Evolutionary conservation across 1,139 yeast species (phyloP).

Genomic region (Saccharomyces pastorianus): DNA sequence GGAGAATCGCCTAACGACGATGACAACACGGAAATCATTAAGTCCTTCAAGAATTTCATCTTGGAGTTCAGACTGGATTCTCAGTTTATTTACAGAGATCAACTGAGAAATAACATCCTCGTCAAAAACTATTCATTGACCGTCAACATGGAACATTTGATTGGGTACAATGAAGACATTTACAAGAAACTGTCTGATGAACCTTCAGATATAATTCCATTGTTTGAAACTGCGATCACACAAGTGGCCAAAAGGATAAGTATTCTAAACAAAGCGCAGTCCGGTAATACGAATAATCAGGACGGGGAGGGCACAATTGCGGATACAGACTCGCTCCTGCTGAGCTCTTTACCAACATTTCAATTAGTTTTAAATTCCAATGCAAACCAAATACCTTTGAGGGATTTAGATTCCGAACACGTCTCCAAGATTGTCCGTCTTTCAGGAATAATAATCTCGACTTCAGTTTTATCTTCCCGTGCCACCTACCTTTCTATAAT

Average conservation of each 20-base stretch:
- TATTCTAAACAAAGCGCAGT: conserved; percentile 41
- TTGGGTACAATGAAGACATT: conserved; percentile 80
- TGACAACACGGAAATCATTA: conserved; percentile 65
- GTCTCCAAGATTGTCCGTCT: conserved; percentile 85
- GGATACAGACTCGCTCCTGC: conserved; percentile 33
- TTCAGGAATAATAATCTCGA: conserved; percentile 88
- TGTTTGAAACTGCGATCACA: conserved; percentile 83
- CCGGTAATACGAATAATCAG: conserved; percentile 14
- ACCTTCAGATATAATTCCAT: conserved; percentile 82
- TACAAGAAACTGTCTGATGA: conserved; percentile 78
- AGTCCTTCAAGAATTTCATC: conserved; percentile 73
- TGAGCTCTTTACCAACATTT: conserved; percentile 62
- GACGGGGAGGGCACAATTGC: conserved; percentile 38
- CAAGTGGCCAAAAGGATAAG: conserved; percentile 79
- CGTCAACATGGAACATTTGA: conserved; percentile 78
- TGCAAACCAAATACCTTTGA: conserved; percentile 63
- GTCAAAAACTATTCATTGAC: conserved; percentile 65
- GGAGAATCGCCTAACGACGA: conserved; percentile 58
- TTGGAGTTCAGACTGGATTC: conserved; percentile 79
- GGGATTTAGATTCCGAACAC: conserved; percentile 80
- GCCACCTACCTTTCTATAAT: conserved; percentile 79
- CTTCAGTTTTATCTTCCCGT: conserved; percentile 81
- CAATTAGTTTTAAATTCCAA: conserved; percentile 73
- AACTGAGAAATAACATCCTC: conserved; percentile 76
- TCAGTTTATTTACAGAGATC: conserved; percentile 84